Evolutionary conservation across 495 filamentous ascomycete species (phyloP), one percentile per base, ranked within the genome.

Genomic region (Paragyromitra xinjiangensis): DNA sequence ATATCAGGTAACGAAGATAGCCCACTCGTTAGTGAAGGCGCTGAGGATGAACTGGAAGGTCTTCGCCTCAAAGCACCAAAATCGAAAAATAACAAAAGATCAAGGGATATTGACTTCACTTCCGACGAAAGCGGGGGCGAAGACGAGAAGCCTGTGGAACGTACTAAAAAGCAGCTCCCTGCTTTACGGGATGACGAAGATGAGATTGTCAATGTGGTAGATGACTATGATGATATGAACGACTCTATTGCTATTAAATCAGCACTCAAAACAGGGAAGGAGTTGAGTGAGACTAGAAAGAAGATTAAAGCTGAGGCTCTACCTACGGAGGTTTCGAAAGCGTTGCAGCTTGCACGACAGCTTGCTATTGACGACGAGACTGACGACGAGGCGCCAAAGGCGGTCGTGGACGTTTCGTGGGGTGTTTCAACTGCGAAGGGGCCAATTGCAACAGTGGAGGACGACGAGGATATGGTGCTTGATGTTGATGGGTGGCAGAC

Each of bases 401-500:
- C 64, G 48, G 86, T 85, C 42, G 88, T 89, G 72, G 85, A 85
- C 11, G 85, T 87, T 19, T 83, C 86, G 67, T 92, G 89, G 88
- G 85, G 85, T 37, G 86, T 91, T 9, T 91, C 78, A 14, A 83
- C 91, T 24, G 86, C 86, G 29, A 86, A 88, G 64, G 85, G 86
- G 70, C 90, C 90, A 37, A 85, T 88, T 66, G 87, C 90, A 2
- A 91, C 90, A 0, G 89, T 94, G 3, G 87, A 91, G 55, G 92
- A 94, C 80, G 90, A 93, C 82, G 84, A 87, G 26, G 83, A 83
- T 51, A 85, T 92, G 40, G 84, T 93, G 1, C 83, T 97, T 64
- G 91, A 93, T 79, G 84, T 92, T 50, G 91, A 93, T 82, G 95
- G 97, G 61, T 90, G 91, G 86, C 92, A 97, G 69, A 86, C 92